Conservation (phyloP, 129 eudicot species). For the Gnaphalium uliginosum region DNA sequence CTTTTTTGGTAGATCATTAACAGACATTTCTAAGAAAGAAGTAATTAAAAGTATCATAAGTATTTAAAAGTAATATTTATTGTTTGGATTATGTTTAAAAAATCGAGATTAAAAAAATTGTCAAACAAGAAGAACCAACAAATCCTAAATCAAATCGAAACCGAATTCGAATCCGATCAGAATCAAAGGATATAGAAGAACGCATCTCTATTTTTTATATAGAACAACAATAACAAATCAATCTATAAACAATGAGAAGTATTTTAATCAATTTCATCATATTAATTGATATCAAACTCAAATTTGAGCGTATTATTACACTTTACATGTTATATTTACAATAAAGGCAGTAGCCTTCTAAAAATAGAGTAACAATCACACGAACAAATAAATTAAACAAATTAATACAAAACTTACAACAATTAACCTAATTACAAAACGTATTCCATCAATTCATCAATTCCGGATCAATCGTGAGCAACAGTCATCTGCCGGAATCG, state of each 20-base stretch:
- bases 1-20: too few species aligned
- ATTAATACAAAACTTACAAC: background rate
- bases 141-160: background rate
- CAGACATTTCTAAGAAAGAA: too few species aligned
- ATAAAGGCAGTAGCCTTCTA: conserved; percentile 1
- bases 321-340: conserved; percentile 19
- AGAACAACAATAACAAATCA: background rate
- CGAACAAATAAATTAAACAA: background rate
- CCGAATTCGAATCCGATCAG: too few species aligned
- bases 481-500: conserved; percentile 20
- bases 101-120: too few species aligned
- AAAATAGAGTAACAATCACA: background rate
- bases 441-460: background rate
- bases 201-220: background rate
- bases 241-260: background rate
- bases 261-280: too few species aligned
- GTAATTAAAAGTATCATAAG: too few species aligned
- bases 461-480: background rate
- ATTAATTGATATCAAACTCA: too few species aligned
- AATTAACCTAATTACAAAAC: background rate
- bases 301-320: background rate
- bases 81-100: too few species aligned
- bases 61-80: too few species aligned
- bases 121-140: background rate
- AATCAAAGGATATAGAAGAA: too few species aligned